Percentiles rank a stretch among this genome's conserved stretches.
Evolutionary conservation across 2,329 filamentous ascomycete species (phyloP).

Genomic region (Paecilomyces dactylethromorphus): DNA sequence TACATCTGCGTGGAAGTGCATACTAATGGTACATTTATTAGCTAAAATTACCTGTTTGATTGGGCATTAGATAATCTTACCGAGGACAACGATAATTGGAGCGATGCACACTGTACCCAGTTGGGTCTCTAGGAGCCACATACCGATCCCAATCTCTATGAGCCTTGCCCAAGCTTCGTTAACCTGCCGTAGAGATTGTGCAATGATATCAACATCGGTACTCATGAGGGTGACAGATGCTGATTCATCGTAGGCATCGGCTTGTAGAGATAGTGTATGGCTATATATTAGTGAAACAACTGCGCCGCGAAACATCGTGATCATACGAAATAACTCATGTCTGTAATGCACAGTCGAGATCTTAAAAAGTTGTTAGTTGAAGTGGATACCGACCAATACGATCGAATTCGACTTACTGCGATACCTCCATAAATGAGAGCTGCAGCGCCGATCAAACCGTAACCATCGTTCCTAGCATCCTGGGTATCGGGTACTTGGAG

Average conservation of each 20-base stretch:
- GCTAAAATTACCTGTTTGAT: background rate
- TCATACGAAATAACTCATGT: slow-evolving; percentile 27
- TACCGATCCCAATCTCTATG: slow-evolving; percentile 28
- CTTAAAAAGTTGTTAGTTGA: slow-evolving; percentile 8
- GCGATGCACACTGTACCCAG: slow-evolving; percentile 25
- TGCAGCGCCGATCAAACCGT: slow-evolving; percentile 31
- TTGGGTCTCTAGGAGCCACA: slow-evolving; percentile 23
- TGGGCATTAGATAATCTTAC: slow-evolving; percentile 11
- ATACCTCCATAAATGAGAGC: slow-evolving; percentile 32
- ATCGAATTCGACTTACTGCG: slow-evolving; percentile 21
- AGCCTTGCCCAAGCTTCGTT: slow-evolving; percentile 27
- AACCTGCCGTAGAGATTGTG: background rate
- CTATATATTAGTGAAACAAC: slow-evolving; percentile 42
- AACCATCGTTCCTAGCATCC: slow-evolving; percentile 18
- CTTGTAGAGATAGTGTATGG: slow-evolving; percentile 34
- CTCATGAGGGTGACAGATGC: slow-evolving; percentile 42
- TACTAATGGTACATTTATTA: slow-evolving; percentile 6
- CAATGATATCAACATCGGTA: slow-evolving; percentile 34
- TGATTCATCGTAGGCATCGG: slow-evolving; percentile 25
- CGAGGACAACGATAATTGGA: slow-evolving; percentile 22
- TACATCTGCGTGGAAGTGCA: slow-evolving; percentile 4
- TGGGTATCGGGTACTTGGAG: slow-evolving; percentile 4
- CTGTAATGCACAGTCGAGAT: slow-evolving; percentile 24
- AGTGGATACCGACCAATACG: background rate
- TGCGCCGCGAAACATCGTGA: slow-evolving; percentile 32